Conservation (phyloP, 495 filamentous ascomycete genomes). For the Penicillium longicatenatum region DNA sequence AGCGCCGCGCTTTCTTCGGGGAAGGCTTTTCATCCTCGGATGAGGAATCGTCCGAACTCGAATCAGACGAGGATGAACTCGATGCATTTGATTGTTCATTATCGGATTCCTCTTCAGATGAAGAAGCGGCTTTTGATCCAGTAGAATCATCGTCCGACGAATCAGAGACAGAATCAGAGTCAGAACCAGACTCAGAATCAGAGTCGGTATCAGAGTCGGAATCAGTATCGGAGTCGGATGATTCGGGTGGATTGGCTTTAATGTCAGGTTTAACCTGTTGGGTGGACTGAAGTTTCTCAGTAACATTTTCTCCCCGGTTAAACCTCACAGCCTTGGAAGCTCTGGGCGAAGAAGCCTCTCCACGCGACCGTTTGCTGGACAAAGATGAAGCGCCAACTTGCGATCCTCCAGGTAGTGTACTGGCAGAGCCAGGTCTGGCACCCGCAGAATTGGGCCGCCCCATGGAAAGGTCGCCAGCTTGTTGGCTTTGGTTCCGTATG, state of each 20-base stretch:
- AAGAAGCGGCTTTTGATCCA: neutral
- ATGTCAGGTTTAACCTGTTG: constrained; percentile 11
- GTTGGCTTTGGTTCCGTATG: constrained; percentile 18
- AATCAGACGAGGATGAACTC: constrained; percentile 30
- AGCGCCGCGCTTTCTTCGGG: neutral
- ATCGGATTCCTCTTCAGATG: neutral
- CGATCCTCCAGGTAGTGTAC: constrained; percentile 18
- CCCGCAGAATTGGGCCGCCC: constrained; percentile 19
- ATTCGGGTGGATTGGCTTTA: constrained; percentile 9
- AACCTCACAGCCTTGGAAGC: constrained; percentile 42
- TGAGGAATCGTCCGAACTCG: constrained; percentile 34
- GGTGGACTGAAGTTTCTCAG: neutral
- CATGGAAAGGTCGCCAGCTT: constrained; percentile 11
- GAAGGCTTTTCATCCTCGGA: constrained; percentile 28
- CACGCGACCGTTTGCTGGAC: constrained; percentile 32
- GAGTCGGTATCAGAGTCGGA: constrained; percentile 11
- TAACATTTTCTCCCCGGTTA: constrained; percentile 18
- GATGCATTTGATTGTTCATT: constrained; percentile 4
- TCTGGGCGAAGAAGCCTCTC: constrained; percentile 26
- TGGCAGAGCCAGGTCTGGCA: constrained; percentile 26
- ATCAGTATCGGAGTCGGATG: constrained; percentile 5
- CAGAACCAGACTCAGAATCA: neutral
- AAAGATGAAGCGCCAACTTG: constrained; percentile 24
- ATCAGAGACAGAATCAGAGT: constrained; percentile 16
- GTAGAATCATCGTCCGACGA: neutral